A percentile compares a stretch with the other conserved stretches of the same genome.
Conservation (phyloP, 176 grass and related monocot genomes). For the Stipa capillata region DNA sequence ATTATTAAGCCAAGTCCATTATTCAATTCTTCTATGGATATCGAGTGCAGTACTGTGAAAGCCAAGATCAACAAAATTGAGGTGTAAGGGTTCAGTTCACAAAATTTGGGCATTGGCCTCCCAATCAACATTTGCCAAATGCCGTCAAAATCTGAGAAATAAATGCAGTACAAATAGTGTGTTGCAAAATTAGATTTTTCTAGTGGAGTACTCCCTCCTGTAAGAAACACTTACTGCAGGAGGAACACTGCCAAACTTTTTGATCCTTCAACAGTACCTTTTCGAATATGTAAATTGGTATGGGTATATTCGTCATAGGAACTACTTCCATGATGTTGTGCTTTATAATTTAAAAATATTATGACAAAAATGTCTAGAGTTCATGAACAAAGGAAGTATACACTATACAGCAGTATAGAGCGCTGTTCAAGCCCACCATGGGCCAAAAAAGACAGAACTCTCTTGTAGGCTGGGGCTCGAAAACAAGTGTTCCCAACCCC, state of each 20-base stretch:
- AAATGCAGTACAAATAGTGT: background rate
- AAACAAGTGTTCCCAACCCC: background rate
- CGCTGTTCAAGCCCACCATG: background rate
- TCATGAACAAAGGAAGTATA: background rate
- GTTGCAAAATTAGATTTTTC: background rate
- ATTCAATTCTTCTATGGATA: too few species aligned
- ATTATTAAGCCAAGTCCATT: background rate
- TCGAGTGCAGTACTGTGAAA: too few species aligned
- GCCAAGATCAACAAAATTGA: background rate
- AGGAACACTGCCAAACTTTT: background rate
- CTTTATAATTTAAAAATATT: too few species aligned
- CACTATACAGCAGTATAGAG: background rate
- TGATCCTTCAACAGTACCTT: background rate
- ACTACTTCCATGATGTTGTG: too few species aligned
- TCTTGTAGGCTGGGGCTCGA: background rate
- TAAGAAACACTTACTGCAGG: background rate
- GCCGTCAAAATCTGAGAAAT: background rate
- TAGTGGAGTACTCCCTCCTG: background rate
- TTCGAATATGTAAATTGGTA: too few species aligned
- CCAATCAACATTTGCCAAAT: background rate
- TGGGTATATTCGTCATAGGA: background rate
- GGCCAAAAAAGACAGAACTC: background rate
- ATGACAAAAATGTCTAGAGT: background rate
- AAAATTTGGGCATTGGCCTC: background rate
- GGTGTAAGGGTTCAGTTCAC: background rate